phyloP scores from a whole-genome alignment of 2,329 filamentous ascomycete species.

The Alternaria dauci region DNA sequence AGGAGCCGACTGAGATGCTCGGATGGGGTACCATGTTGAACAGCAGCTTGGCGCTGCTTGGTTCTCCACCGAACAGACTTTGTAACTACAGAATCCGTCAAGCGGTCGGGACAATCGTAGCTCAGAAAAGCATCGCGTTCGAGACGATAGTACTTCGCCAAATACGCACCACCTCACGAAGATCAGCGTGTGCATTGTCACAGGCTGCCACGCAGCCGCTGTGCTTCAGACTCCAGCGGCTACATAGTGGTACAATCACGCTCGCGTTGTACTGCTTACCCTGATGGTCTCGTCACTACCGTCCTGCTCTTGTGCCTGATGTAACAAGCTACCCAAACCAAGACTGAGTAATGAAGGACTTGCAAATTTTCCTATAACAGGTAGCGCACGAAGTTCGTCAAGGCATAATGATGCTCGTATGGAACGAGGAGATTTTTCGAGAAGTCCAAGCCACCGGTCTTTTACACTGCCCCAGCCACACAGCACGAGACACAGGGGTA shows the following conservation, averaged over 20 bases:
- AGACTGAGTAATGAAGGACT: neutral
- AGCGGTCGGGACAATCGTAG: neutral
- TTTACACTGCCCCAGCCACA: slow-evolving; percentile 8
- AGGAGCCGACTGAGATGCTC: slow-evolving; percentile 1
- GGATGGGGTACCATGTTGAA: neutral
- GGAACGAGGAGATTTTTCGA: slow-evolving; percentile 24
- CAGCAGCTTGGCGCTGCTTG: neutral
- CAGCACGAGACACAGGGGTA: slow-evolving; percentile 11
- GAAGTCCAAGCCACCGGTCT: slow-evolving; percentile 17
- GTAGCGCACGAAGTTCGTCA: slow-evolving; percentile 6
- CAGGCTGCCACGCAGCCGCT: neutral
- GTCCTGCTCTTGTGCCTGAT: neutral
- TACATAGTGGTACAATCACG: neutral
- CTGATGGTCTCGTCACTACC: neutral
- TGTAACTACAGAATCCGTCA: neutral
- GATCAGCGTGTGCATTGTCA: neutral
- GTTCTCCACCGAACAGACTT: neutral
- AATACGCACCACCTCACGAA: neutral
- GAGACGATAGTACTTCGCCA: neutral
- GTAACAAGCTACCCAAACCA: neutral
- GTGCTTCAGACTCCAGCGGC: neutral
- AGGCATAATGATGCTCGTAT: slow-evolving; percentile 1
- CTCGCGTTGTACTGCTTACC: neutral
- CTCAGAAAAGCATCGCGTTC: slow-evolving; percentile 2
- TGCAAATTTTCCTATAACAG: slow-evolving; percentile 1